These are phyloP conservation scores for Neurospora intermedia DNA, from an alignment of 495 filamentous ascomycete genomes.

Conservation along the genomic window DNA sequence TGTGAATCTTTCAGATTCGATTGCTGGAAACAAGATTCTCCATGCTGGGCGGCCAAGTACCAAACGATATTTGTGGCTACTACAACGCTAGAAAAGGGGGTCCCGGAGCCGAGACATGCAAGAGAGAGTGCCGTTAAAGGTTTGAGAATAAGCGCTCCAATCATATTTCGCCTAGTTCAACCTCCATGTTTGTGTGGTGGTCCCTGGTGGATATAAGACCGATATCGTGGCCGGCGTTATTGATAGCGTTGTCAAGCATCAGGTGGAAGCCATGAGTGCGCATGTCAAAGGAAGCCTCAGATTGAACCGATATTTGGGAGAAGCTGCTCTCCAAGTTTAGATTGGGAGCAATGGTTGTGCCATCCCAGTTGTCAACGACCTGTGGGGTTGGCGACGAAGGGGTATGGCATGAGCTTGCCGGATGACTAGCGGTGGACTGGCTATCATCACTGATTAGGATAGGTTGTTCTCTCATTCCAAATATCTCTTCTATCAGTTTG, in stretches of 20 bases:
- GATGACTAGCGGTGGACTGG: slow-evolving; percentile 13
- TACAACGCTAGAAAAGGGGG: neutral
- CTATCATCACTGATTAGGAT: slow-evolving; percentile 2
- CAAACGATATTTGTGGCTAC: neutral
- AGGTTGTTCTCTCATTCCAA: neutral
- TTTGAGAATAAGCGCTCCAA: neutral
- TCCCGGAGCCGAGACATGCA: neutral
- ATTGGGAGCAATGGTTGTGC: neutral
- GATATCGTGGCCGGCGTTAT: slow-evolving; percentile 10
- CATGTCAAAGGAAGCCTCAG: slow-evolving; percentile 8
- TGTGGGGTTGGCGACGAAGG: neutral
- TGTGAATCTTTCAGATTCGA: neutral
- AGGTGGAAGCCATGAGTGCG: slow-evolving; percentile 22
- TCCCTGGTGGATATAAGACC: slow-evolving; percentile 28
- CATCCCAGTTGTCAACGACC: neutral
- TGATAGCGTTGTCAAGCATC: slow-evolving; percentile 17
- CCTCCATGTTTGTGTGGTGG: slow-evolving; percentile 24
- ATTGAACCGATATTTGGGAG: slow-evolving; percentile 17
- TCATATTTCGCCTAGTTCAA: slow-evolving; percentile 15
- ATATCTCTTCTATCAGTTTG: slow-evolving; percentile 36
- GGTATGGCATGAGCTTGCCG: neutral
- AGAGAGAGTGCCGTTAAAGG: neutral
- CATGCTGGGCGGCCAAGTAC: neutral
- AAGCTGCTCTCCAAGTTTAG: neutral
- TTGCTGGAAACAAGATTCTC: slow-evolving; percentile 9